phyloP scores from a whole-genome alignment of 2,329 filamentous ascomycete species.

The Ophiostoma sp. region DNA sequence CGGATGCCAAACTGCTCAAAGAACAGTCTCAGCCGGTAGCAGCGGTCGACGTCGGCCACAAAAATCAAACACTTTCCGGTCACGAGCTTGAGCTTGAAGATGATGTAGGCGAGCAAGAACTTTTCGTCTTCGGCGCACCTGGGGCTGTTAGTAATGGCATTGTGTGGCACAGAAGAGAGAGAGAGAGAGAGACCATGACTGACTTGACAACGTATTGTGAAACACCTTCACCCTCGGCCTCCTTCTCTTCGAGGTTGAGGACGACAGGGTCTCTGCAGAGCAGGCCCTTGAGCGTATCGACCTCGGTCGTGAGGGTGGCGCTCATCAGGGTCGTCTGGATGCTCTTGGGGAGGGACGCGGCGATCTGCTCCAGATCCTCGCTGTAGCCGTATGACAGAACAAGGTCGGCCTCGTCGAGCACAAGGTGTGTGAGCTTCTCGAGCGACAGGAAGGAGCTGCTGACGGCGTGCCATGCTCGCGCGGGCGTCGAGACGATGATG shows the following conservation, averaged over 20 bases:
- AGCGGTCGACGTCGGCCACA: constrained; percentile 78
- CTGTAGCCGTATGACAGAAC: constrained; percentile 92
- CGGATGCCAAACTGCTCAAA: constrained; percentile 95
- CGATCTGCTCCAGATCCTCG: constrained; percentile 76
- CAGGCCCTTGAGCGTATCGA: constrained; percentile 75
- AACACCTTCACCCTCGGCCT: constrained; percentile 68
- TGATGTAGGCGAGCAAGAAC: constrained; percentile 85
- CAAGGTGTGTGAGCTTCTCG: constrained; percentile 65
- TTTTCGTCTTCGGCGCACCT: constrained; percentile 95
- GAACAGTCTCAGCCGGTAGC: constrained; percentile 89
- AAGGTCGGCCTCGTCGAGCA: constrained; percentile 91
- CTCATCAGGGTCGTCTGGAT: constrained; percentile 92
- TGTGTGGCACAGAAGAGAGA: neutral
- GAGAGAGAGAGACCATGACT: constrained; percentile 30
- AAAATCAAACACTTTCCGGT: constrained; percentile 76
- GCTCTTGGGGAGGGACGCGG: constrained; percentile 71
- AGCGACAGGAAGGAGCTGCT: constrained; percentile 66
- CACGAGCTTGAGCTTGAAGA: constrained; percentile 90
- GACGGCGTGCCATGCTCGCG: constrained; percentile 73
- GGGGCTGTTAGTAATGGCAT: constrained; percentile 23
- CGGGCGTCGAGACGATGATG: constrained; percentile 83
- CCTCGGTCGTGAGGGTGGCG: constrained; percentile 76
- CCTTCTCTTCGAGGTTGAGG: constrained; percentile 75
- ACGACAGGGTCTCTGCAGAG: constrained; percentile 78
- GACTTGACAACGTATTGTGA: constrained; percentile 82